Evolutionary conservation across 129 eudicot genomes (phyloP).

Genomic region (Arctium lappa): DNA sequence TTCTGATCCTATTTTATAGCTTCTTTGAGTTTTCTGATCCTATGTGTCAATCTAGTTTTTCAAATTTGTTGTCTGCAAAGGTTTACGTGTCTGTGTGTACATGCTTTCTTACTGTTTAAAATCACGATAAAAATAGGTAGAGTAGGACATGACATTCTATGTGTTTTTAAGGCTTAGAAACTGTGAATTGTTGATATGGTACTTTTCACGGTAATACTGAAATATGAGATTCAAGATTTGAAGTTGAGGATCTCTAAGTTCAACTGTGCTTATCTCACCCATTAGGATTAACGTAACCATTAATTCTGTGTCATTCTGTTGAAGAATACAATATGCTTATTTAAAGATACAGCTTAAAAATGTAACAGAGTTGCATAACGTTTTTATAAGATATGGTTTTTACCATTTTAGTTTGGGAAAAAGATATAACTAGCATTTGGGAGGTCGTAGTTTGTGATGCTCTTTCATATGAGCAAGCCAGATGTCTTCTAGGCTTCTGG

Average conservation of each 20-base stretch:
- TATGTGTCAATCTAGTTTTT: neutral
- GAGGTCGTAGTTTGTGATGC: neutral
- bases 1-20: neutral
- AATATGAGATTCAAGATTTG: neutral
- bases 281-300: neutral
- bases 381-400: neutral
- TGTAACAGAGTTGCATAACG: neutral
- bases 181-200: neutral
- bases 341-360: neutral
- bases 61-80: neutral
- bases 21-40: neutral
- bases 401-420: neutral
- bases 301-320: neutral
- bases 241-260: neutral
- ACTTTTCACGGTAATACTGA: neutral
- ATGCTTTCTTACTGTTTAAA: neutral
- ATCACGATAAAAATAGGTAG: neutral
- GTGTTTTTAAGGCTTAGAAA: neutral
- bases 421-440: neutral
- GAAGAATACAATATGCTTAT: neutral
- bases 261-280: neutral
- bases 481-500: neutral
- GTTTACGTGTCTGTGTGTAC: neutral
- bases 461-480: neutral
- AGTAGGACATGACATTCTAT: neutral